These are phyloP conservation scores for Penicillium hordei DNA, from an alignment of 2,329 filamentous ascomycete genomes.

Conservation along the genomic window DNA sequence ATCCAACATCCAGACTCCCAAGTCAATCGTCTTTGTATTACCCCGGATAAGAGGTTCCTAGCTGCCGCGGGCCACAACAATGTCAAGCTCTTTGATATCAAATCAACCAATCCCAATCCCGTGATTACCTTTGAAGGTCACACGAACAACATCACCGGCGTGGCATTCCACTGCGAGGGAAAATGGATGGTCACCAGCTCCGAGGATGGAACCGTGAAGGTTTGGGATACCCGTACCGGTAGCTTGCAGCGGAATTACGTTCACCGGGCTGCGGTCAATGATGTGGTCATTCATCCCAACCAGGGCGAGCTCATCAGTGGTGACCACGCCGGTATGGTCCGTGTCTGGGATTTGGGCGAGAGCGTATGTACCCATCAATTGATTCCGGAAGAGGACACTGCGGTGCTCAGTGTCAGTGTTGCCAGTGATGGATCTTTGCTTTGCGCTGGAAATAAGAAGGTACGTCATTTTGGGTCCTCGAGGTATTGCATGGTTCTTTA, in stretches of 20 bases:
- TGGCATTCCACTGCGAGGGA: slow-evolving; percentile 96
- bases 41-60: slow-evolving; percentile 93
- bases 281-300: slow-evolving; percentile 99
- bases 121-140: slow-evolving; percentile 94
- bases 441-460: slow-evolving; percentile 87
- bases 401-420: slow-evolving; percentile 91
- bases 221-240: slow-evolving; percentile 88
- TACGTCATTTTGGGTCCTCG: slow-evolving; percentile 39
- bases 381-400: slow-evolving; percentile 92
- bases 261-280: slow-evolving; percentile 86
- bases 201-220: slow-evolving; percentile 94
- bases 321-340: slow-evolving; percentile 85
- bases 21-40: slow-evolving; percentile 97
- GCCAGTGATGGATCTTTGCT: slow-evolving; percentile 90
- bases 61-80: slow-evolving; percentile 78
- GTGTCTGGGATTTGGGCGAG: slow-evolving; percentile 95
- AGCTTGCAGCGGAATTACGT: slow-evolving; percentile 89
- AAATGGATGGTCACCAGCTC: slow-evolving; percentile 99
- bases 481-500: not conserved
- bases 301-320: slow-evolving; percentile 98
- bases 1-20: slow-evolving; percentile 98
- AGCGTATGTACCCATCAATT: slow-evolving; percentile 96
- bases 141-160: slow-evolving; percentile 91
- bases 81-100: slow-evolving; percentile 98
- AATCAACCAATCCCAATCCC: slow-evolving; percentile 93